Evolutionary conservation across 31 red algal genomes (phyloP).

Genomic region (Asparagopsis taxiformis): DNA sequence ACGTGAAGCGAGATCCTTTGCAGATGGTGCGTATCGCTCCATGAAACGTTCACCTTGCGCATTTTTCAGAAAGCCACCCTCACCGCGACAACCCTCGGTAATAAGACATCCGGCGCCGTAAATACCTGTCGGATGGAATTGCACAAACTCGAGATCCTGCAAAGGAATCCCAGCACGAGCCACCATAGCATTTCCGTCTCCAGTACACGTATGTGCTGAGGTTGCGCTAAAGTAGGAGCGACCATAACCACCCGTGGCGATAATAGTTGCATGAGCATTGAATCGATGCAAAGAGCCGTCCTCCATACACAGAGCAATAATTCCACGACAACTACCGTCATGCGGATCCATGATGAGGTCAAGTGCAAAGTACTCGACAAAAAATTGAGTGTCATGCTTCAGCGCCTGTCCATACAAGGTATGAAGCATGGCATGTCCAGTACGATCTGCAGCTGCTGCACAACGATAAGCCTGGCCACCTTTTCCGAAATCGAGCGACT

Average conservation of each 20-base stretch:
- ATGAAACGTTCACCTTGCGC: slow-evolving; percentile 95
- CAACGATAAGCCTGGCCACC: slow-evolving; percentile 97
- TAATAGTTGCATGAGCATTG: slow-evolving; percentile 79
- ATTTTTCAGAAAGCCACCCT: slow-evolving; percentile 94
- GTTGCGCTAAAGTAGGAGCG: slow-evolving; percentile 92
- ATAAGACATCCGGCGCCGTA: slow-evolving; percentile 98
- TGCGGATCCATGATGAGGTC: slow-evolving; percentile 92
- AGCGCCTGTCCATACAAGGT: slow-evolving; percentile 91
- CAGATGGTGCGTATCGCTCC: slow-evolving; percentile 96
- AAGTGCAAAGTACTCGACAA: slow-evolving; percentile 96
- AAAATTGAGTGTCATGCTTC: slow-evolving; percentile 88
- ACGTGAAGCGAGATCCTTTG: slow-evolving; percentile 94
- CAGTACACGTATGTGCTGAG: slow-evolving; percentile 95
- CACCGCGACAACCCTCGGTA: slow-evolving; percentile 93
- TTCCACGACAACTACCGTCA: slow-evolving; percentile 81
- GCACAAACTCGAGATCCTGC: slow-evolving; percentile 98
- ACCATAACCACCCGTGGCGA: slow-evolving; percentile 95
- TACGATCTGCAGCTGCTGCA: slow-evolving; percentile 96
- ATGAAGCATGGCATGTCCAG: slow-evolving; percentile 95
- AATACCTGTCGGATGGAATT: slow-evolving; percentile 99
- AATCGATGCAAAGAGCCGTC: slow-evolving; percentile 97
- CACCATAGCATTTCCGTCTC: slow-evolving; percentile 97
- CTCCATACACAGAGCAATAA: slow-evolving; percentile 91
- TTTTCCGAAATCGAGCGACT: slow-evolving; percentile 90
- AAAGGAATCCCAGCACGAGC: slow-evolving; percentile 86